Base-by-base conservation (phyloP, 2,329 filamentous ascomycete species). In the Zelopaecilomyces penicillatus region DNA sequence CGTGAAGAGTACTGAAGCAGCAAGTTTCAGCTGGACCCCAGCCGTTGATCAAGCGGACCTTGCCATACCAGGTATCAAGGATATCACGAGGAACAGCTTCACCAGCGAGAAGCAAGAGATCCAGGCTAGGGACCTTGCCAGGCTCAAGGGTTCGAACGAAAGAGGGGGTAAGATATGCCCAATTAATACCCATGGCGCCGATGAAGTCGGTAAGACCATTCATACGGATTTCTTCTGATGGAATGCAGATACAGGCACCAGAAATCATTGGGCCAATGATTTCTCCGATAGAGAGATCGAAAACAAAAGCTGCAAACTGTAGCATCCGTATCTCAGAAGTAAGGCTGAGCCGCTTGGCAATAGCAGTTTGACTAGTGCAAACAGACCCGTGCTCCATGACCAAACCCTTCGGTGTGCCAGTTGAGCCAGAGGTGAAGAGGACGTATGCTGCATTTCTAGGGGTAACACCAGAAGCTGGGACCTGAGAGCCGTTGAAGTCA, bases 11-110 rank as follows among this genome's bases (percentile, higher is more conserved):
- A 2, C 41, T 35, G 6, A 39, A 33, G 7, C 43, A 39, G 27
- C 44, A 49, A 5, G 44, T 47, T 31, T 46, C 44, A 8, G 44
- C 40, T 11, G 44, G 44, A 11, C 44, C 44, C 40, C 41, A 46
- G 4, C 12, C 44, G 5, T 12, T 27, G 5, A 46, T 26, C 2
- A 46, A 26, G 5, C 41, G 32, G 12, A 46, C 31, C 37, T 46
- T 44, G 7, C 41, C 44, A 9, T 10, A 43, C 44, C 44, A 46
- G 11, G 4, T 40, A 4, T 43, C 37, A 30, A 29, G 32, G 3
- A 44, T 35, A n/a, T 46, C 44, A 3, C 37, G 32, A 5, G 33
- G 3, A 2, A 44, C 36, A 5, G 44, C 44, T 10, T 46, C 44
- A 2, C 44, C 44, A 6, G 28, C 41, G 9, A 46, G 6, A 31